These are phyloP conservation scores for Pseudogymnoascus sp. DNA, from an alignment of 2,329 filamentous ascomycete species.

Conservation along the genomic window DNA sequence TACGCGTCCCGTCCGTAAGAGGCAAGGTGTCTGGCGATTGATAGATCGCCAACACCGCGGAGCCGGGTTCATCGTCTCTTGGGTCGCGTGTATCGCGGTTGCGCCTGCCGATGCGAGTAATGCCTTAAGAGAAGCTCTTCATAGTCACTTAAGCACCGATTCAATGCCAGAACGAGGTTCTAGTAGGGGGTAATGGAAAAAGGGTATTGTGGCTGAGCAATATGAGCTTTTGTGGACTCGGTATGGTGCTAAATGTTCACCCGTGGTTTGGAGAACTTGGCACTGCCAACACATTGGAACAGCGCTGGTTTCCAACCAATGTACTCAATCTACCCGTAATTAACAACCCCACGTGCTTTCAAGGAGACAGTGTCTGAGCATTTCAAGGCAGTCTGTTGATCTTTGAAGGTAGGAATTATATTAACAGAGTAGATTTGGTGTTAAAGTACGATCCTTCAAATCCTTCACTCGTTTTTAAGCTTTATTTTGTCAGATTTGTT, in stretches of 20 bases:
- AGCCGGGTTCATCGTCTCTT: background rate
- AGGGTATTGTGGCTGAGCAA: background rate
- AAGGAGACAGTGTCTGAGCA: background rate
- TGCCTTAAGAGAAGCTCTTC: constrained; percentile 3
- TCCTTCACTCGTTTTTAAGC: background rate
- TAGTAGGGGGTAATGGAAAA: background rate
- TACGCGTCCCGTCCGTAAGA: background rate
- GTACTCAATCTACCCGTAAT: background rate
- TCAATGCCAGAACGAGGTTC: background rate
- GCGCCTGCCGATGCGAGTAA: constrained; percentile 1
- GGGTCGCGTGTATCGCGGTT: background rate
- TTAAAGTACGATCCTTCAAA: background rate
- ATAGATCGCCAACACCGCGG: constrained; percentile 2
- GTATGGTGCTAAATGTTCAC: background rate
- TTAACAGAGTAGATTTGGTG: background rate
- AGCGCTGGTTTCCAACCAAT: background rate
- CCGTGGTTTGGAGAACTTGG: constrained; percentile 1
- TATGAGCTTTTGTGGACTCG: constrained; percentile 1
- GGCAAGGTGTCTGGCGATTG: constrained; percentile 3
- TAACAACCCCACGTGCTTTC: background rate
- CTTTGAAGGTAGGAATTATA: background rate
- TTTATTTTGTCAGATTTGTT: background rate
- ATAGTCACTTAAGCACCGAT: background rate
- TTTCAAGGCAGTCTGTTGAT: background rate
- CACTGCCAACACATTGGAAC: background rate